phyloP scores from a whole-genome alignment of 1,139 yeast genomes.

The Scheffersomyces lignicola region DNA sequence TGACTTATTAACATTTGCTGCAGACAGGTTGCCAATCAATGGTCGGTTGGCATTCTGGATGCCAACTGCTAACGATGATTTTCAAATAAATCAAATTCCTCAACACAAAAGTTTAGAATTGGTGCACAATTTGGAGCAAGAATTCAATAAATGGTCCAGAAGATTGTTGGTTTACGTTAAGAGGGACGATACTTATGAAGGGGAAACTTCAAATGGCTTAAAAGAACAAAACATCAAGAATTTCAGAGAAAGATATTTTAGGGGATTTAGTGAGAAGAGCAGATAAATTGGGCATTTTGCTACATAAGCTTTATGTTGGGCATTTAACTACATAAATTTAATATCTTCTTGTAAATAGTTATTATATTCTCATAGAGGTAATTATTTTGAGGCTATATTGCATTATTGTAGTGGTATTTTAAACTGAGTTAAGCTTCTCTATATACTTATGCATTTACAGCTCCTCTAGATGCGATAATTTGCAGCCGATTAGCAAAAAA shows the following conservation, averaged over 20 bases:
- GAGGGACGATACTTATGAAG: slow-evolving; percentile 57
- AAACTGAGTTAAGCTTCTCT: background rate
- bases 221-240: slow-evolving; percentile 46
- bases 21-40: slow-evolving; percentile 64
- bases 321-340: background rate
- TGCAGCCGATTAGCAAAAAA: slow-evolving; percentile 3
- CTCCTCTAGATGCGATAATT: slow-evolving; percentile 10
- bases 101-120: slow-evolving; percentile 73
- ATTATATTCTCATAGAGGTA: slow-evolving; percentile 2
- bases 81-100: slow-evolving; percentile 72
- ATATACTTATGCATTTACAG: slow-evolving; percentile 14
- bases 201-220: slow-evolving; percentile 53
- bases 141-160: slow-evolving; percentile 90
- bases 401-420: background rate
- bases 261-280: slow-evolving; percentile 53
- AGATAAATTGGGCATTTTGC: slow-evolving; percentile 14
- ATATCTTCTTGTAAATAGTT: background rate
- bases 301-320: background rate
- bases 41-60: slow-evolving; percentile 95
- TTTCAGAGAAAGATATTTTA: slow-evolving; percentile 81
- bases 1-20: slow-evolving; percentile 73
- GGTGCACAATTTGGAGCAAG: slow-evolving; percentile 77
- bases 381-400: background rate
- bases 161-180: slow-evolving; percentile 78
- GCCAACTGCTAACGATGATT: slow-evolving; percentile 95